These are phyloP conservation scores for Pelargonium nanum DNA, from an alignment of 345 rosid species.

Conservation along the genomic window DNA sequence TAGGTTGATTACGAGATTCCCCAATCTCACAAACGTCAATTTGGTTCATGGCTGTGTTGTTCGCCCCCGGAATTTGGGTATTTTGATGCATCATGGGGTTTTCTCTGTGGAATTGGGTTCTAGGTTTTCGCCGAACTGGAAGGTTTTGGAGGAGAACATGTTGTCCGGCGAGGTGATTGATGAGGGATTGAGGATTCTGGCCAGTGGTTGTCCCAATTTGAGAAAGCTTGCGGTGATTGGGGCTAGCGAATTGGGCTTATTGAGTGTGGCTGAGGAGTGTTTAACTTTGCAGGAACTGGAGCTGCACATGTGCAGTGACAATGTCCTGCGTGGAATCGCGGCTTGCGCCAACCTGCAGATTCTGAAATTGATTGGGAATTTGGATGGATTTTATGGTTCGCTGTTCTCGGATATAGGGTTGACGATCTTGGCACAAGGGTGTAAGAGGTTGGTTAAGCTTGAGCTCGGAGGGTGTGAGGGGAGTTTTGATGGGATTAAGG, in stretches of 20 bases:
- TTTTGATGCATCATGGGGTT: slow-evolving; percentile 23
- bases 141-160: slow-evolving; percentile 41
- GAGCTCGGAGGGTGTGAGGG: slow-evolving; percentile 87
- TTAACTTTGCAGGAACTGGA: slow-evolving; percentile 71
- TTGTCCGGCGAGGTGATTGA: slow-evolving; percentile 57
- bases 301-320: slow-evolving; percentile 61
- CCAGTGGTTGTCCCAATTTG: slow-evolving; percentile 55
- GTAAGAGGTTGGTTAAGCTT: slow-evolving; percentile 79
- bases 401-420: slow-evolving; percentile 80
- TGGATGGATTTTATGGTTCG: slow-evolving; percentile 55
- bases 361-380: slow-evolving; percentile 54
- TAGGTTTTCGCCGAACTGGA: slow-evolving; percentile 22
- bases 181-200: slow-evolving; percentile 42
- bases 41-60: slow-evolving; percentile 42
- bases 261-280: slow-evolving; percentile 55
- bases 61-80: slow-evolving; percentile 42
- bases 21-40: slow-evolving; percentile 56
- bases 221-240: slow-evolving; percentile 53
- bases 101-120: slow-evolving; percentile 39
- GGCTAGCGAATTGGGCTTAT: slow-evolving; percentile 63
- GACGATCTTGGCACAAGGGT: slow-evolving; percentile 86
- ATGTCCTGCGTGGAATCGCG: slow-evolving; percentile 60
- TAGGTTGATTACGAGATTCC: slow-evolving; percentile 50
- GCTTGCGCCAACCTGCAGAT: slow-evolving; percentile 80
- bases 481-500: slow-evolving; percentile 87